These are phyloP conservation scores for Phytophthora sp. DNA, from an alignment of 352 stramenopile genomes.

Conservation along the genomic window DNA sequence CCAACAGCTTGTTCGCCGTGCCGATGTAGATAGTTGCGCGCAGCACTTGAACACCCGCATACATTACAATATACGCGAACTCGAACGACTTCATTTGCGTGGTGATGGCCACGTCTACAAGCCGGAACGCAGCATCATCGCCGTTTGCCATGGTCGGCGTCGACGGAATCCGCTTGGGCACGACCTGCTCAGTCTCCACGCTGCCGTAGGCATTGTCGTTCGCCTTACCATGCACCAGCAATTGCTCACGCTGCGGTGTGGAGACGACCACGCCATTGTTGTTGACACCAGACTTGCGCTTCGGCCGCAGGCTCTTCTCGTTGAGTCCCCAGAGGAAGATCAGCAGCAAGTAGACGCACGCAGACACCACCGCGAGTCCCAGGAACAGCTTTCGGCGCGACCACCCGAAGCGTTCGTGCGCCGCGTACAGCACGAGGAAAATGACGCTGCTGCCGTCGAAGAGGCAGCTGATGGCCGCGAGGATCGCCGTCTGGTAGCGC, in stretches of 20 bases:
- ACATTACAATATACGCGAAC: conserved; percentile 79
- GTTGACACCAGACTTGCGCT: conserved; percentile 18
- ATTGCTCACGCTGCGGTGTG: conserved; percentile 33
- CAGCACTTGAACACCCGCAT: conserved; percentile 76
- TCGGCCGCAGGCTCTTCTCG: conserved; percentile 51
- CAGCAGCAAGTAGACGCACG: conserved; percentile 59
- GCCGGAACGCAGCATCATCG: conserved; percentile 33
- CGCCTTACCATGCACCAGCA: conserved; percentile 28
- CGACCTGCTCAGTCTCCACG: conserved; percentile 22
- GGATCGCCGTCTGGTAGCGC: conserved; percentile 76
- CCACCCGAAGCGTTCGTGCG: conserved; percentile 53
- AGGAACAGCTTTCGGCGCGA: conserved; percentile 59
- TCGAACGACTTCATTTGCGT: conserved; percentile 83
- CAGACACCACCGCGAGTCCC: conserved; percentile 47
- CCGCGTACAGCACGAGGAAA: conserved; percentile 70
- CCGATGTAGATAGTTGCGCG: conserved; percentile 87
- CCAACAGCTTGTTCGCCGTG: conserved; percentile 84
- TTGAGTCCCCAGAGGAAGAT: conserved; percentile 83
- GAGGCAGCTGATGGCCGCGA: conserved; percentile 79
- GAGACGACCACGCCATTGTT: conserved; percentile 8
- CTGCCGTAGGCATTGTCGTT: conserved; percentile 34
- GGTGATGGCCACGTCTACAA: conserved; percentile 61
- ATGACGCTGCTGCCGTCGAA: conserved; percentile 81
- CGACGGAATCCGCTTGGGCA: conserved; percentile 2
- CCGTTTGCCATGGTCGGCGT: conserved; percentile 13